Evolutionary conservation across 1,139 yeast genomes (phyloP).

Genomic region (Zhuliangozyma parablackwelliae): DNA sequence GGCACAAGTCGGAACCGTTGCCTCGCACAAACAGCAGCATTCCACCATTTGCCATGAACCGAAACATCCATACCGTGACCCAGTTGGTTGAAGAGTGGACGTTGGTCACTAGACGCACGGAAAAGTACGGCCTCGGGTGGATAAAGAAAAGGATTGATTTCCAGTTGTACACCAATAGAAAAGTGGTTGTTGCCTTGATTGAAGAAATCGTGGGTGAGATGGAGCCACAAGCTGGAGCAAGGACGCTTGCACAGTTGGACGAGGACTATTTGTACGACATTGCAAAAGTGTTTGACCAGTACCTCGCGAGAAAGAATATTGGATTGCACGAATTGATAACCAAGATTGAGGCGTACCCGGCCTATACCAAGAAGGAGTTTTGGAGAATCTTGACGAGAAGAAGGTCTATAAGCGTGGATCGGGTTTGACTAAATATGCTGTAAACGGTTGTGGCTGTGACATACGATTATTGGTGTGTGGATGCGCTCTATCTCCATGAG

Average conservation of each 20-base stretch:
- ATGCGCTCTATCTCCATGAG: too few relatives aligned
- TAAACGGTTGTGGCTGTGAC: too few relatives aligned
- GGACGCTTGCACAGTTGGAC: conserved; percentile 4
- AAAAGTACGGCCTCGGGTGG: conserved; percentile 12
- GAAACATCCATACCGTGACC: conserved; percentile 9
- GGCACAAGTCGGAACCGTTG: conserved; percentile 7
- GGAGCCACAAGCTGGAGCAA: neutral
- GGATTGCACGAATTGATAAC: conserved; percentile 8
- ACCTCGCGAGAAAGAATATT: conserved; percentile 10
- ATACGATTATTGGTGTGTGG: too few relatives aligned
- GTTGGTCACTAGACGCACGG: conserved; percentile 7
- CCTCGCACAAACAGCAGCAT: conserved; percentile 7
- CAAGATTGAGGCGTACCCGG: conserved; percentile 10
- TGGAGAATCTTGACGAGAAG: conserved; percentile 9
- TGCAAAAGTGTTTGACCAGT: conserved; percentile 12
- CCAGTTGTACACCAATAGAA: conserved; percentile 9
- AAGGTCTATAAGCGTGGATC: neutral
- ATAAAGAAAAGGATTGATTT: conserved; percentile 9
- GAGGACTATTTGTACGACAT: conserved; percentile 8
- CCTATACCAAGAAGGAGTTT: conserved; percentile 11
- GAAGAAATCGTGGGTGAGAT: conserved; percentile 8
- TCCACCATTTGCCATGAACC: conserved; percentile 11
- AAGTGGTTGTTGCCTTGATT: conserved; percentile 10
- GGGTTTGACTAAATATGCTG: too few relatives aligned
- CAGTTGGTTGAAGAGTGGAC: conserved; percentile 14